Evolutionary conservation across 352 stramenopile species (phyloP).

Genomic region (Pythium phragmiticola): DNA sequence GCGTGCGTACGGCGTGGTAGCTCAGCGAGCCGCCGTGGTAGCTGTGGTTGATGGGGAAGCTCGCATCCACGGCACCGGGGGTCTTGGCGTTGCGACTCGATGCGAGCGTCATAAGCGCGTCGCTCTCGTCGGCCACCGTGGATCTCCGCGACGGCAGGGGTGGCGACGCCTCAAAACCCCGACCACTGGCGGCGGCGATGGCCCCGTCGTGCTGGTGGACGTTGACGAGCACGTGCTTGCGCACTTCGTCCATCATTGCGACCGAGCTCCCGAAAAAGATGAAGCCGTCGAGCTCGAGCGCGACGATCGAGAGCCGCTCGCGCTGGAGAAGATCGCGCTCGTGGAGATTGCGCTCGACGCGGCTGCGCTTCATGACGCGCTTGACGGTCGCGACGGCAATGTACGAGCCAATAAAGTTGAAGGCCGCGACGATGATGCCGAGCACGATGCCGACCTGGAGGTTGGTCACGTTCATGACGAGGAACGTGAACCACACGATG

Average conservation of each 20-base stretch:
- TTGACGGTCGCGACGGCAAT: constrained; percentile 67
- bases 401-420: constrained; percentile 89
- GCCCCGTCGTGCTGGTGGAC: constrained; percentile 16
- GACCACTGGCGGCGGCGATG: background rate
- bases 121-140: constrained; percentile 19
- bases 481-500: constrained; percentile 93
- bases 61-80: background rate
- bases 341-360: constrained; percentile 75
- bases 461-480: constrained; percentile 91
- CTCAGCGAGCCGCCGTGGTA: constrained; percentile 10
- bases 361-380: constrained; percentile 77
- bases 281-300: constrained; percentile 81
- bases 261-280: constrained; percentile 89
- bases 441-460: constrained; percentile 94
- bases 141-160: constrained; percentile 11
- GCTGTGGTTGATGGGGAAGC: constrained; percentile 12
- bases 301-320: constrained; percentile 80
- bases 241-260: constrained; percentile 87
- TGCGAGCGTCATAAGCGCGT: constrained; percentile 63
- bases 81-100: constrained; percentile 34
- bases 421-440: constrained; percentile 88
- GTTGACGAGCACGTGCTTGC: constrained; percentile 76
- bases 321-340: constrained; percentile 71
- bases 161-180: constrained; percentile 18
- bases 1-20: constrained; percentile 68